Conservation (phyloP, 1,284 basidiomycete species). For the Pyrrhoderma noxium region DNA sequence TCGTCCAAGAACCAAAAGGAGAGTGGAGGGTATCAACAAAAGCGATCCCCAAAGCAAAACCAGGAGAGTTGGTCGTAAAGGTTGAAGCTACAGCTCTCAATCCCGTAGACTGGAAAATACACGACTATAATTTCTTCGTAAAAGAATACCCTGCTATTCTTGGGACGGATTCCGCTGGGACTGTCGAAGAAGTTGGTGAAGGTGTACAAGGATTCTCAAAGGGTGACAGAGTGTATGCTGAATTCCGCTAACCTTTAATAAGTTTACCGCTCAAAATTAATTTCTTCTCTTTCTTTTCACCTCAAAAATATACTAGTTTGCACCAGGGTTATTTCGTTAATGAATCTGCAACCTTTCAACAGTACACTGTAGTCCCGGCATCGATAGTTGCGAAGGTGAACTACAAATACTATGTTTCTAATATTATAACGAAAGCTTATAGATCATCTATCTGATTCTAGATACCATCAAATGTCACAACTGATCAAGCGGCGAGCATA, state of each 20-base stretch:
- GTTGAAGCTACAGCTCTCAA: conserved; percentile 33
- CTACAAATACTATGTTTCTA: not conserved
- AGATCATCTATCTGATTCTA: conserved; percentile 14
- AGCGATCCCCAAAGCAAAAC: conserved; percentile 26
- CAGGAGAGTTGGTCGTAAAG: conserved; percentile 37
- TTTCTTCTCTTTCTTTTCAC: too few species aligned
- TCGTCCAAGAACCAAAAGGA: conserved; percentile 19
- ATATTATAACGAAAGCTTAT: not conserved
- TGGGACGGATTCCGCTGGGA: conserved; percentile 40
- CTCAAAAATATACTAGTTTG: conserved; percentile 19
- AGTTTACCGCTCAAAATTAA: too few species aligned
- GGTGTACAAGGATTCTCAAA: conserved; percentile 29
- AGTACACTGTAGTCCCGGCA: conserved; percentile 23
- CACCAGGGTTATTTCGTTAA: conserved; percentile 22
- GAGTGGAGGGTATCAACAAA: conserved; percentile 22
- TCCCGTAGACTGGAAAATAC: conserved; percentile 37
- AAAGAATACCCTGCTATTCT: conserved; percentile 34
- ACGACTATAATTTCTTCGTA: conserved; percentile 26
- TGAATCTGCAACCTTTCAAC: conserved; percentile 24
- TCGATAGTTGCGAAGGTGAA: conserved; percentile 24
- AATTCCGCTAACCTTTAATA: not conserved
- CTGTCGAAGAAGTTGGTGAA: conserved; percentile 34
- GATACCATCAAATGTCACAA: conserved; percentile 27
- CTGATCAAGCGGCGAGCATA: conserved; percentile 32
- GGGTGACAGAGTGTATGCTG: conserved; percentile 35